A percentile compares a stretch with the other conserved stretches of the same genome.
Conservation (phyloP, 176 grass and related monocot species). For the Themeda triandra region DNA sequence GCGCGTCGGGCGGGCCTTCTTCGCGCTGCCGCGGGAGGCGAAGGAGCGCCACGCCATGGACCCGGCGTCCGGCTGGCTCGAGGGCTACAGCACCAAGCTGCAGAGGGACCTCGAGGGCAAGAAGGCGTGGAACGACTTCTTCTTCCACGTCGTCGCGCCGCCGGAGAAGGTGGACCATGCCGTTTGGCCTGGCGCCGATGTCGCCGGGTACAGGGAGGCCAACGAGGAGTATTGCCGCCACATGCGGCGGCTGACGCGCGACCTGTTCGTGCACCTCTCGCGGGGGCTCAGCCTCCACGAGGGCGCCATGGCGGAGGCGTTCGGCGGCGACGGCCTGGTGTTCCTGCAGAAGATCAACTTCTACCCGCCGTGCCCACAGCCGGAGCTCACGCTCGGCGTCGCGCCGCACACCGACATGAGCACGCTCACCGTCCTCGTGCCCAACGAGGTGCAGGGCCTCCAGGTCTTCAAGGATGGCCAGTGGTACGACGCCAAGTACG, state of each 20-base stretch:
- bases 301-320: conserved; percentile 32
- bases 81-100: conserved; percentile 56
- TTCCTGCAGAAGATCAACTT: conserved; percentile 72
- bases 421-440: conserved; percentile 52
- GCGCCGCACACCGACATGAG: conserved; percentile 74
- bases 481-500: conserved; percentile 54
- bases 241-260: conserved; percentile 29
- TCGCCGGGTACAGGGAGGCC: conserved; percentile 35
- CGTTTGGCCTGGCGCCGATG: conserved; percentile 47
- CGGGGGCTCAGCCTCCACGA: conserved; percentile 35
- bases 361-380: conserved; percentile 76
- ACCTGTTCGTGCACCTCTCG: conserved; percentile 53
- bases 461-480: conserved; percentile 56
- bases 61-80: not conserved
- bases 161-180: conserved; percentile 26
- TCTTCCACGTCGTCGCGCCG: conserved; percentile 70
- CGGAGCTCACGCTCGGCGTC: conserved; percentile 63
- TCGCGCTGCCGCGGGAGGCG: conserved; percentile 63
- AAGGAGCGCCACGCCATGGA: conserved; percentile 33
- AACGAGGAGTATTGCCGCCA: conserved; percentile 61
- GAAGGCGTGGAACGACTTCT: conserved; percentile 71
- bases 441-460: conserved; percentile 65
- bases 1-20: conserved; percentile 63
- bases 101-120: conserved; percentile 46
- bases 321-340: conserved; percentile 37